Percentiles rank a stretch among this genome's conserved stretches.
Conservation (phyloP, 352 stramenopile species). For the Pythium biforme region DNA sequence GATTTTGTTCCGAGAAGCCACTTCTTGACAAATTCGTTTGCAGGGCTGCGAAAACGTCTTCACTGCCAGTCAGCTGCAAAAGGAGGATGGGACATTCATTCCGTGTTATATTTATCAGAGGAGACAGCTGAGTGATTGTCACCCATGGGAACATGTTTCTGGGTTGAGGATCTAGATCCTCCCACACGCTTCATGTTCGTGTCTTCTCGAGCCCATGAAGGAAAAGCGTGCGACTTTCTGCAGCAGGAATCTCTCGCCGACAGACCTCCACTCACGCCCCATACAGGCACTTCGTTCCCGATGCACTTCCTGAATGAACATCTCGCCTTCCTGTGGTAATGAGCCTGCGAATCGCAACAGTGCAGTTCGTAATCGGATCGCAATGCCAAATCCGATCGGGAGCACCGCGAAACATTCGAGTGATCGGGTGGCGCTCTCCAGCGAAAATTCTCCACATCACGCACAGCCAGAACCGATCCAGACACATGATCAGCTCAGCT, state of each 20-base stretch:
- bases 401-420: too few species aligned
- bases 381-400: too few species aligned
- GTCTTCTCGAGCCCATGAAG: not conserved
- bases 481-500: too few species aligned
- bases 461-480: too few species aligned
- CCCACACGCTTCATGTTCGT: not conserved
- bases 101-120: not conserved
- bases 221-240: not conserved
- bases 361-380: too few species aligned
- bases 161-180: not conserved
- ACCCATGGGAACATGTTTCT: not conserved
- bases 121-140: not conserved
- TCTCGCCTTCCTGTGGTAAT: not conserved
- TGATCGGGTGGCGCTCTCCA: too few species aligned
- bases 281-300: not conserved
- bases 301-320: not conserved
- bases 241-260: not conserved
- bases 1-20: not conserved
- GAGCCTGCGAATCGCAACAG: too few species aligned
- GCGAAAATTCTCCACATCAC: too few species aligned
- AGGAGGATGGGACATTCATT: constrained; percentile 3
- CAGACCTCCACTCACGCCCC: not conserved
- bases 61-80: not conserved
- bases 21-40: constrained; percentile 1
- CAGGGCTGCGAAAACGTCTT: constrained; percentile 7